Percentiles rank a stretch among this genome's conserved stretches.
phyloP scores from a whole-genome alignment of 768 basidiomycete genomes.

The Dioszegia hungarica region DNA sequence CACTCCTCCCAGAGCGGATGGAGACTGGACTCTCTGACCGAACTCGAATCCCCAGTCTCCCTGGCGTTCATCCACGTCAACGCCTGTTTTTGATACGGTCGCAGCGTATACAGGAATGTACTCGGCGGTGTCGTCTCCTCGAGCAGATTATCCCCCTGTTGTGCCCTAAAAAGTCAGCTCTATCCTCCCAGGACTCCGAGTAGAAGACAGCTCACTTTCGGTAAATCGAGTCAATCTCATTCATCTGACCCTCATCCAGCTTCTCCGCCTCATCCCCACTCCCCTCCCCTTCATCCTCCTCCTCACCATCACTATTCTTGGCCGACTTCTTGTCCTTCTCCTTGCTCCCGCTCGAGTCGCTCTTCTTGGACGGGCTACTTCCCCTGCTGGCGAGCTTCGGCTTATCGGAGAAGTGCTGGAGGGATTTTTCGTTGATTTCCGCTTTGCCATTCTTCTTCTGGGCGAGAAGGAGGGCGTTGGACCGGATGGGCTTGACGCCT shows the following conservation, averaged over 20 bases:
- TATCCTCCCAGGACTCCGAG: background rate
- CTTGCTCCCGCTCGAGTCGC: conserved; percentile 31
- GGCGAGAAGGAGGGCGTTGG: conserved; percentile 38
- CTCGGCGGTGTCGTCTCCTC: conserved; percentile 74
- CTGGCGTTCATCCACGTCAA: conserved; percentile 85
- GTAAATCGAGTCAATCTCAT: conserved; percentile 63
- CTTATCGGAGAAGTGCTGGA: conserved; percentile 51
- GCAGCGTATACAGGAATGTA: conserved; percentile 68
- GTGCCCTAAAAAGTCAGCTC: conserved; percentile 59
- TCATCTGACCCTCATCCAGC: conserved; percentile 71
- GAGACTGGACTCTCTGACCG: conserved; percentile 64
- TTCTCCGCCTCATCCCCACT: conserved; percentile 71
- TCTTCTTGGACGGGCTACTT: conserved; percentile 30
- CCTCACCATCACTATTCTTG: conserved; percentile 50
- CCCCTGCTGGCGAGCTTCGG: conserved; percentile 9
- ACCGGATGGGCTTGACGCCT: conserved; percentile 60
- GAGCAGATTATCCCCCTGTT: conserved; percentile 69
- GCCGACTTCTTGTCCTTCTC: conserved; percentile 50
- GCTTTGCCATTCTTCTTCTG: conserved; percentile 46
- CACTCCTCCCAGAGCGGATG: conserved; percentile 95
- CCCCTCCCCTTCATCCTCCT: conserved; percentile 72
- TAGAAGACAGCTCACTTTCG: conserved; percentile 58
- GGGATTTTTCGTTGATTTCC: conserved; percentile 38
- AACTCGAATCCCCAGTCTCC: conserved; percentile 66
- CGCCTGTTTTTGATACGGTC: conserved; percentile 92